Conservation (phyloP, 139 green algal species). For the Haematococcus lacustris region DNA sequence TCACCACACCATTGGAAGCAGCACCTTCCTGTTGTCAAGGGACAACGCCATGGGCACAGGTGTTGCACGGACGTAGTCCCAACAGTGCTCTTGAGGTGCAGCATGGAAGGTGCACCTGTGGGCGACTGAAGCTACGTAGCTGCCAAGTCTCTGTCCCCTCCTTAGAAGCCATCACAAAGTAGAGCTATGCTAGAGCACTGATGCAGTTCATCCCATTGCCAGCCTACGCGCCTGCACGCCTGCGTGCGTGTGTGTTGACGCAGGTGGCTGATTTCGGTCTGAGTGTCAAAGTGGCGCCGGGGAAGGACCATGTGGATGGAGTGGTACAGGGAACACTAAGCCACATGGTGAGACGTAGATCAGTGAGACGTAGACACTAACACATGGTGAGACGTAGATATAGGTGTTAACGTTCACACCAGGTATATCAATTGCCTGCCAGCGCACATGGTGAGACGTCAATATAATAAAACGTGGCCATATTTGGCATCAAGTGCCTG, state of each 20-base stretch:
- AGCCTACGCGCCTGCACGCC: neutral
- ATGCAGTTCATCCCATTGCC: no score
- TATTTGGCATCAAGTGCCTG: neutral
- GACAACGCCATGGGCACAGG: neutral
- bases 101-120: neutral
- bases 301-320: slow-evolving; percentile 29
- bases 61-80: neutral
- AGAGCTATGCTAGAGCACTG: neutral
- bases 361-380: neutral
- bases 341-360: slow-evolving; percentile 21
- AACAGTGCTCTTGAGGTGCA: neutral
- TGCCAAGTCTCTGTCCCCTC: neutral
- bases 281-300: slow-evolving; percentile 20
- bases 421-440: no score
- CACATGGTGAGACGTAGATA: no score
- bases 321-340: slow-evolving; percentile 36
- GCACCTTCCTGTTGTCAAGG: neutral
- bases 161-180: neutral
- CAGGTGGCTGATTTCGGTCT: slow-evolving; percentile 46
- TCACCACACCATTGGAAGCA: no score
- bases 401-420: no score
- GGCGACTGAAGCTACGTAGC: neutral
- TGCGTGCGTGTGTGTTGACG: neutral
- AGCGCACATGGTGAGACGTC: neutral
- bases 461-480: neutral